Conservation (phyloP, 2,329 filamentous ascomycete species). For the Cercospora janseana region DNA sequence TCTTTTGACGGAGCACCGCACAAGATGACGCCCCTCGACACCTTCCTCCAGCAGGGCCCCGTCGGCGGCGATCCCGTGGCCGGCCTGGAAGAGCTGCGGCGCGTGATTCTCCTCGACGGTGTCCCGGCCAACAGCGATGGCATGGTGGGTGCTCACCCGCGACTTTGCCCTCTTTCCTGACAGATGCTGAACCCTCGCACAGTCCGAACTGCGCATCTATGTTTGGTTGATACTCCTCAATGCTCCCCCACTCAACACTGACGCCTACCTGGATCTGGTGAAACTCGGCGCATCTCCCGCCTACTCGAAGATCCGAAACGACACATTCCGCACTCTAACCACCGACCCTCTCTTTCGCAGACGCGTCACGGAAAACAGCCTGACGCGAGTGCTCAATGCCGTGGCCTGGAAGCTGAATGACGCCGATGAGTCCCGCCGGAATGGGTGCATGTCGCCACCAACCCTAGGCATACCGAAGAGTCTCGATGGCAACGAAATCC, state of each 20-base stretch:
- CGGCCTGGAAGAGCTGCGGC: conserved; percentile 67
- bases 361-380: conserved; percentile 88
- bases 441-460: conserved; percentile 51
- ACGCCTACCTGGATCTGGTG: conserved; percentile 84
- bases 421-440: conserved; percentile 59
- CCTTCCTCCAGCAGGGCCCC: conserved; percentile 76
- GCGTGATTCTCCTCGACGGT: conserved; percentile 72
- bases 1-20: too few relatives aligned
- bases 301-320: conserved; percentile 96
- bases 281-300: conserved; percentile 91
- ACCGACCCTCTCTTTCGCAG: conserved; percentile 96
- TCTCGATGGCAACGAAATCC: conserved; percentile 49
- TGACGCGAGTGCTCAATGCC: conserved; percentile 92
- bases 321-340: conserved; percentile 93
- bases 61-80: conserved; percentile 65
- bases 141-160: conserved; percentile 60
- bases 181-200: conserved; percentile 5
- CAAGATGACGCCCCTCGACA: conserved; percentile 59
- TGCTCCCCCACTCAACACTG: conserved; percentile 77
- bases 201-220: conserved; percentile 93
- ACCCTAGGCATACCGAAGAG: conserved; percentile 51
- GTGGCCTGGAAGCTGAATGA: conserved; percentile 93
- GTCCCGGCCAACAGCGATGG: conserved; percentile 76
- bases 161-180: not conserved
- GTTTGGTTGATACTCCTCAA: conserved; percentile 94